phyloP scores from a whole-genome alignment of 805 yeast species.

The Barnettozyma sucrosica region DNA sequence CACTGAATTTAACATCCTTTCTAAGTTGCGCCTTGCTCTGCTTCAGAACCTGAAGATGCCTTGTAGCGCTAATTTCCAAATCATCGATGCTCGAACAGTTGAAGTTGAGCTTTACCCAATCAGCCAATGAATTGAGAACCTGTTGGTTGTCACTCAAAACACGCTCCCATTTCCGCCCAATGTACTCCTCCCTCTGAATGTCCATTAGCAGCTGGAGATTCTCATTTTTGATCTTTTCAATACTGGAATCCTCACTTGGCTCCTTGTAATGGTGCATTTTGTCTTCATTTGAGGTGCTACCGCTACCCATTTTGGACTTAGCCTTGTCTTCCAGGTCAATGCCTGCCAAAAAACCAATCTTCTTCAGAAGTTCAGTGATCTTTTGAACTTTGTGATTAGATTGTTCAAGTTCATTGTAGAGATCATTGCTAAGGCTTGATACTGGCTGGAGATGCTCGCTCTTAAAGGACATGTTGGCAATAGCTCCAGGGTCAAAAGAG shows the following conservation, averaged over 20 bases:
- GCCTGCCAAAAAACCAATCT: slow-evolving; percentile 11
- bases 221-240: slow-evolving; percentile 21
- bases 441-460: slow-evolving; percentile 21
- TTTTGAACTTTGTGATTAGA: slow-evolving; percentile 13
- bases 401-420: slow-evolving; percentile 10
- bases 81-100: not conserved
- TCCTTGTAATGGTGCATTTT: not conserved
- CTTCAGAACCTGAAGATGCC: not conserved
- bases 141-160: slow-evolving; percentile 26
- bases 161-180: slow-evolving; percentile 24
- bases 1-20: not conserved
- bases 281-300: not conserved
- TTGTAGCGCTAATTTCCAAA: not conserved
- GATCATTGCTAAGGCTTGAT: slow-evolving; percentile 11
- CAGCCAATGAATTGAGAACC: slow-evolving; percentile 17
- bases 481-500: too few relatives aligned
- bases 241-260: slow-evolving; percentile 5
- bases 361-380: slow-evolving; percentile 16
- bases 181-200: slow-evolving; percentile 30
- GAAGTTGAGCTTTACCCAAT: slow-evolving; percentile 7
- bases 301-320: not conserved
- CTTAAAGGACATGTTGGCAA: slow-evolving; percentile 1
- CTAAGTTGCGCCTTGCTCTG: slow-evolving; percentile 1
- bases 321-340: slow-evolving; percentile 13
- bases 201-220: slow-evolving; percentile 25